Evolutionary conservation across 805 yeast genomes (phyloP).

Genomic region (Pichia rugopelliculosa): DNA sequence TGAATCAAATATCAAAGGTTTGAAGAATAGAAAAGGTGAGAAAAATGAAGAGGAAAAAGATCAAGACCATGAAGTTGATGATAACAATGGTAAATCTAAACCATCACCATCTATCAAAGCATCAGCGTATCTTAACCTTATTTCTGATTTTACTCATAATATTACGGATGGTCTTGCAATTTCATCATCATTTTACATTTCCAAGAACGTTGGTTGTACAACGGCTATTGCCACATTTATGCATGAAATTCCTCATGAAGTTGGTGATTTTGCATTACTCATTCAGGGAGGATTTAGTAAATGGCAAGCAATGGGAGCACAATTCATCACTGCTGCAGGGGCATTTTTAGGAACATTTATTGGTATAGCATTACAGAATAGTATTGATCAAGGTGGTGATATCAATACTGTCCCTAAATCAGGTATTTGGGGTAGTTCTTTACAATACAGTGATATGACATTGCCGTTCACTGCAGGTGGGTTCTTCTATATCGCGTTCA

Average conservation of each 20-base stretch:
- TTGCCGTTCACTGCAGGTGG: constrained; percentile 76
- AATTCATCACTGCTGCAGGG: constrained; percentile 58
- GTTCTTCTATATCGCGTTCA: constrained; percentile 64
- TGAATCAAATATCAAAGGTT: neutral
- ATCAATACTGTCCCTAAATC: neutral
- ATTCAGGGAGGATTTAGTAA: constrained; percentile 63
- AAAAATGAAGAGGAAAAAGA: constrained; percentile 18
- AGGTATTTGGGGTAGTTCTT: constrained; percentile 10
- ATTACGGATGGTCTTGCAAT: constrained; percentile 73
- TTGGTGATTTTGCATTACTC: constrained; percentile 71
- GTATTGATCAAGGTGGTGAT: neutral
- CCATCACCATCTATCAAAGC: constrained; percentile 13
- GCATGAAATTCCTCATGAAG: constrained; percentile 77
- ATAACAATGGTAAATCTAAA: constrained; percentile 18
- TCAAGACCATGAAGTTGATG: constrained; percentile 10
- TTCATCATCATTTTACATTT: constrained; percentile 59
- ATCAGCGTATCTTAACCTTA: constrained; percentile 57
- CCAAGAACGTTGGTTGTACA: constrained; percentile 54
- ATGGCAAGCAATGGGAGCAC: constrained; percentile 59
- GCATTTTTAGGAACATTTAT: constrained; percentile 58
- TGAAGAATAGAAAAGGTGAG: constrained; percentile 15
- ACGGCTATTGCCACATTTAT: constrained; percentile 65
- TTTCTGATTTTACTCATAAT: constrained; percentile 69
- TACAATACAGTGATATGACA: constrained; percentile 34
- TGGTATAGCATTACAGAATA: constrained; percentile 50